phyloP scores from a whole-genome alignment of 2,329 filamentous ascomycete species.

The Pyrenophora tritici-repentis region DNA sequence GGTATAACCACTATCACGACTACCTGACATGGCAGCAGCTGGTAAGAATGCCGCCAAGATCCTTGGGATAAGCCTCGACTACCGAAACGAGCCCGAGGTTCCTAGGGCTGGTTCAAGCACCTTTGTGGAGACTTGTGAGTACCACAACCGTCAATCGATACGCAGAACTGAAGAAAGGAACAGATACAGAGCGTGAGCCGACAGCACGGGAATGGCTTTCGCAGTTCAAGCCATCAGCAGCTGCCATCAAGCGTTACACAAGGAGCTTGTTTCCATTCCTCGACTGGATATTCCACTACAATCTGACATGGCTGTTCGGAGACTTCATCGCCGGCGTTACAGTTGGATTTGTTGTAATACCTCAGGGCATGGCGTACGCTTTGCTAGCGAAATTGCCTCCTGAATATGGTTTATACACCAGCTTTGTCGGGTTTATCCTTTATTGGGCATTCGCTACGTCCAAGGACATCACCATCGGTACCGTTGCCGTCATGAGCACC shows the following conservation, averaged over 20 bases:
- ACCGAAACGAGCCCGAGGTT: conserved; percentile 71
- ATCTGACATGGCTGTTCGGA: conserved; percentile 83
- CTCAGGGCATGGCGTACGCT: conserved; percentile 96
- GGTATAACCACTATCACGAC: neutral
- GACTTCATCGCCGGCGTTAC: conserved; percentile 85
- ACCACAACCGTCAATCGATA: neutral
- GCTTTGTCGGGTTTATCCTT: conserved; percentile 90
- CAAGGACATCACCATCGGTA: conserved; percentile 98
- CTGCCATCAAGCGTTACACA: conserved; percentile 64
- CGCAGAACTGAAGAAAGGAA: conserved; percentile 55
- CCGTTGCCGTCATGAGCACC: conserved; percentile 93
- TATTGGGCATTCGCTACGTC: conserved; percentile 99
- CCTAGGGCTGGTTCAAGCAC: conserved; percentile 78
- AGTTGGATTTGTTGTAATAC: conserved; percentile 82
- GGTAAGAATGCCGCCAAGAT: conserved; percentile 76
- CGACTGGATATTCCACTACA: conserved; percentile 89
- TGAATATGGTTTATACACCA: conserved; percentile 89
- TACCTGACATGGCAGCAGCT: conserved; percentile 56
- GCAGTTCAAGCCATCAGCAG: conserved; percentile 63
- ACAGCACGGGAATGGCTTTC: conserved; percentile 73
- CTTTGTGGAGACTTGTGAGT: conserved; percentile 57
- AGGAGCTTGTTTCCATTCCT: conserved; percentile 82
- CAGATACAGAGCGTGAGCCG: conserved; percentile 82
- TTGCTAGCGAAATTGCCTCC: conserved; percentile 77
- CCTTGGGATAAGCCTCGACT: conserved; percentile 80